A percentile compares a stretch with the other conserved stretches of the same genome.
Conservation (phyloP, 169 alveolate genomes). For the Plasmodium gonderi region DNA sequence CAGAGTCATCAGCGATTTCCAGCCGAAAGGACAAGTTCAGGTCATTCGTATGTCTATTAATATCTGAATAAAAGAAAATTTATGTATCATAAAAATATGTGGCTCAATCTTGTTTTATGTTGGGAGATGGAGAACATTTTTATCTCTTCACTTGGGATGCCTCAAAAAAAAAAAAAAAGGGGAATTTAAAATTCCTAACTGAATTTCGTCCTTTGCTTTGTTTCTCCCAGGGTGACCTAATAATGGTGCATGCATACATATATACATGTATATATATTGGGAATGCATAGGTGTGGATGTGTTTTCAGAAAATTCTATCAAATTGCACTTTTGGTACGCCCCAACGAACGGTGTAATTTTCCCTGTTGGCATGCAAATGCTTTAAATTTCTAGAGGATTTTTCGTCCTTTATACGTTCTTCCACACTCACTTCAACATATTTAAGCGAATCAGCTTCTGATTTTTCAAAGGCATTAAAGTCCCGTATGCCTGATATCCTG, state of each 20-base stretch:
- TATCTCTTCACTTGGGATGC: not conserved
- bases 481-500: conserved; percentile 70
- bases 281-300: not conserved
- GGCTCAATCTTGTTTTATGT: not conserved
- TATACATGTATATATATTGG: not conserved
- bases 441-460: conserved; percentile 68
- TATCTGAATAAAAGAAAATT: not conserved
- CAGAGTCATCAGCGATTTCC: conserved; percentile 76
- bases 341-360: not conserved
- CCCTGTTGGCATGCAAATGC: not conserved
- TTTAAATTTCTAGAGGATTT: not conserved
- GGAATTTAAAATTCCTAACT: conserved; percentile 6
- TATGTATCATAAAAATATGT: not conserved
- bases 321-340: not conserved
- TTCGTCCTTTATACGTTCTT: not conserved
- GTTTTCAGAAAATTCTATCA: too few species aligned
- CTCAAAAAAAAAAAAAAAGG: not conserved
- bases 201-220: conserved; percentile 70
- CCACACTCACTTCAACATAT: conserved; percentile 45
- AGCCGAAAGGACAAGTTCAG: conserved; percentile 68
- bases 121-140: not conserved
- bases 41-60: conserved; percentile 33
- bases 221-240: conserved; percentile 73
- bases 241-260: not conserved
- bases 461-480: conserved; percentile 51